Base-by-base conservation (phyloP, 1,284 basidiomycete species). In the Hemileia vastatrix region DNA sequence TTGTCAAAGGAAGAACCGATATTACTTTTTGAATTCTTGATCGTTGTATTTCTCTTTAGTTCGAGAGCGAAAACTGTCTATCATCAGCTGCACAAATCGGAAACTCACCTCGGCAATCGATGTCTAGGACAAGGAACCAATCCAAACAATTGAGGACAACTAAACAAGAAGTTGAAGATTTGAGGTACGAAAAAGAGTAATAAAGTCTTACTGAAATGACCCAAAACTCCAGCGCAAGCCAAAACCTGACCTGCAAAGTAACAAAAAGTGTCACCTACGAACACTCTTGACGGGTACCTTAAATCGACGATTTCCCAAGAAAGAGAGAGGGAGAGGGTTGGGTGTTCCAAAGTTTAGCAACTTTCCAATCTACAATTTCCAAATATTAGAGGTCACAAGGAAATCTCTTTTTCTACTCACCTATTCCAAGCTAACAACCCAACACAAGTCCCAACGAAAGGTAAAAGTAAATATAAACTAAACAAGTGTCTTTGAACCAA, bases 181-280 rank as follows among this genome's bases (percentile, higher is more conserved):
- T 98, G 95, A 4, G 94, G 95, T 33, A 96, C 80, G 80, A 98
- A 98, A 81, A 98, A 97, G 32, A 98, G 80, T 54, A 96, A 81
- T 3, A 98, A 80, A 0, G 94, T 98, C 78, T 98, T 98, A 61
- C 89, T 90, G 76, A 94, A 97, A 76, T 98, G 94, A 0, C 89
- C 92, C 71, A 94, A 88, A 65, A 96, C 94, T 6, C 90, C 91
- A 40, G 93, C 90, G n/a, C 92, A 90, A 0, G 92, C 86, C 73
- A 96, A 95, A 0, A 92, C 89, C 92, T 95, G 95, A 64, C 92
- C 94, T 0, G 92, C 86, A 62, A 96, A 86, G 77, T 98, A 98
- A 77, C 95, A 98, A 40, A 97, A 83, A 1, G 95, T 98, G 75
- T 98, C 95, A 1, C 94, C 94, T 0, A 93, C 90, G 76, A 98